These are phyloP conservation scores for Alternaria tenuissima DNA, from an alignment of 2,329 filamentous ascomycete species.

Conservation along the genomic window DNA sequence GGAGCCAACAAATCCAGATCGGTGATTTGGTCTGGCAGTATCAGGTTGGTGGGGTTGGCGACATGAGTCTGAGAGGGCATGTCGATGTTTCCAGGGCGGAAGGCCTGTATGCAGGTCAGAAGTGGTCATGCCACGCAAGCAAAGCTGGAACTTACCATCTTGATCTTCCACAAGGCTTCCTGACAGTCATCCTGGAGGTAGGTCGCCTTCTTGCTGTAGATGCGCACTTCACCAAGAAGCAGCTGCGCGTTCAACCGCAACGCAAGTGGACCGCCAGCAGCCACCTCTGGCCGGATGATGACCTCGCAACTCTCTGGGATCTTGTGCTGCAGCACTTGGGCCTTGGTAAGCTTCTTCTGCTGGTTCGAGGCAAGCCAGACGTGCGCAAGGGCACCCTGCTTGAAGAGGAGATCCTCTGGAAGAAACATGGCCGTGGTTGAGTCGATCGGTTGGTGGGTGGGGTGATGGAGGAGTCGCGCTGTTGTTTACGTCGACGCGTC, in stretches of 20 bases:
- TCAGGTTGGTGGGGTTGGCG: conserved; percentile 84
- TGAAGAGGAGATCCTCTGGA: conserved; percentile 92
- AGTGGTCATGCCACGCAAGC: conserved; percentile 1
- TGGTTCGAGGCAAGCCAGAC: conserved; percentile 99
- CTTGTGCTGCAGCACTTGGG: conserved; percentile 92
- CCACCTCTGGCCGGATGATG: conserved; percentile 77
- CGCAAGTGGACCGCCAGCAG: conserved; percentile 85
- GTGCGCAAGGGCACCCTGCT: conserved; percentile 94
- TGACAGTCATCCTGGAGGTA: conserved; percentile 98
- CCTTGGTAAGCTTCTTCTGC: conserved; percentile 97
- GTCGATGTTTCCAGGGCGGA: conserved; percentile 95
- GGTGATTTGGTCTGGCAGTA: conserved; percentile 90
- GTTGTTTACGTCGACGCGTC: conserved; percentile 48
- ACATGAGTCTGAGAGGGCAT: conserved; percentile 79
- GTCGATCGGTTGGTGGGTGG: conserved; percentile 18
- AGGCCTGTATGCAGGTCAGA: conserved; percentile 66
- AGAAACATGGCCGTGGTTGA: conserved; percentile 79
- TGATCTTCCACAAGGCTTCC: conserved; percentile 96
- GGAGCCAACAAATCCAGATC: conserved; percentile 84
- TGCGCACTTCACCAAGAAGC: conserved; percentile 92
- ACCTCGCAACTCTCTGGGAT: conserved; percentile 93
- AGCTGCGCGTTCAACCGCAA: conserved; percentile 93
- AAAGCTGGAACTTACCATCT: conserved; percentile 73
- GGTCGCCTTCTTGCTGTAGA: conserved; percentile 96
- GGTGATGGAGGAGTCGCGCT: conserved; percentile 28